These are phyloP conservation scores for Fusarium sublunatum DNA, from an alignment of 2,329 filamentous ascomycete genomes.

Conservation along the genomic window DNA sequence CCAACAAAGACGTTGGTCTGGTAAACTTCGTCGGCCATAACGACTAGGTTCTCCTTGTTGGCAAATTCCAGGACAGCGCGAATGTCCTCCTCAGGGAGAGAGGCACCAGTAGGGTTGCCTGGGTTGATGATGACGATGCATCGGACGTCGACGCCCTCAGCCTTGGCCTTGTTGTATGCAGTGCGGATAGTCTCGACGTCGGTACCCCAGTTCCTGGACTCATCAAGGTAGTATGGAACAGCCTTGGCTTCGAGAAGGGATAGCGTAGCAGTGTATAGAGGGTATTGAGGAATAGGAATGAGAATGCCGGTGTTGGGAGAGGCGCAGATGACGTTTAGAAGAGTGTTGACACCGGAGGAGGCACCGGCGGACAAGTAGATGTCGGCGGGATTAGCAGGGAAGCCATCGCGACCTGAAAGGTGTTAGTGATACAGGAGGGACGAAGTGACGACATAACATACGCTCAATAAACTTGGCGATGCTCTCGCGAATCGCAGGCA, in stretches of 20 bases:
- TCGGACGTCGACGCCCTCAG: conserved; percentile 84
- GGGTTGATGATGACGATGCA: conserved; percentile 98
- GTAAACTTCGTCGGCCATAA: conserved; percentile 98
- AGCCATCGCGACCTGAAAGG: conserved; percentile 80
- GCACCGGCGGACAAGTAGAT: conserved; percentile 94
- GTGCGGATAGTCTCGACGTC: conserved; percentile 81
- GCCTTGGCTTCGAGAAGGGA: conserved; percentile 84
- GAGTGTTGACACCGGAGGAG: conserved; percentile 92
- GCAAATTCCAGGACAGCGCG: conserved; percentile 88
- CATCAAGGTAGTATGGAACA: conserved; percentile 95
- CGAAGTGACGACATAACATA: conserved; percentile 54
- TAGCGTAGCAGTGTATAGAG: conserved; percentile 94
- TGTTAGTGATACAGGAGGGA: not conserved
- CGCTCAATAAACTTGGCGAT: conserved; percentile 93
- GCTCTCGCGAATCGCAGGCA: conserved; percentile 85
- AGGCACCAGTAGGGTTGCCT: conserved; percentile 95
- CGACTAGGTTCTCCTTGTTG: conserved; percentile 83
- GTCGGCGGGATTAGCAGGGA: conserved; percentile 79
- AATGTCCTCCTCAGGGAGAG: conserved; percentile 81
- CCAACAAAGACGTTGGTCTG: conserved; percentile 98
- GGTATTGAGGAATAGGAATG: conserved; percentile 97
- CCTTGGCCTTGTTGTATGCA: conserved; percentile 78
- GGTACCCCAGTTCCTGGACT: conserved; percentile 87
- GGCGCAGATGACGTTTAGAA: conserved; percentile 89
- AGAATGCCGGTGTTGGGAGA: conserved; percentile 82